Base-by-base conservation (phyloP, 345 rosid genomes). In the Lumnitzera racemosa region DNA sequence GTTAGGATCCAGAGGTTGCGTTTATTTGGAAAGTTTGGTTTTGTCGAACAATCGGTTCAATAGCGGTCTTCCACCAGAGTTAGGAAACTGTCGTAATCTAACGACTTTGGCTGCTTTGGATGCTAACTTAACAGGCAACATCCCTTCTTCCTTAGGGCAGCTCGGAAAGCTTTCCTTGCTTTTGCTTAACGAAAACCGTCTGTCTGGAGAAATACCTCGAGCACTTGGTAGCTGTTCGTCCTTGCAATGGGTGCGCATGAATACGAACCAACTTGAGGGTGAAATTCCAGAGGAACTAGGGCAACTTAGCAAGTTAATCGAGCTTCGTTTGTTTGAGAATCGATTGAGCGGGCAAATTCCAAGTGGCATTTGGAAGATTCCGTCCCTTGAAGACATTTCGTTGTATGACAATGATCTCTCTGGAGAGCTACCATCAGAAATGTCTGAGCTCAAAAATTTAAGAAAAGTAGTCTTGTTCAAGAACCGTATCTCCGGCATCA, bases 161-260 rank as follows among this genome's bases (percentile, higher is more conserved):
- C 67, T 91, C 3, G 61, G 67, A 60, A 74, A 47, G 51, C 83
- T 91, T 55, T 46, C 58, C 1, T 0, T 0, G 3, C 81, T 91
- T 43, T 87, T 84, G 56, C 85, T 91, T 15, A 80, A 81, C 15
- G 83, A 83, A 67, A 91, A 91, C 75, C 66, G 29, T 17, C 74
- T 88, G 65, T 88, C 82, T 9, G 96, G 95, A 15, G 63, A 67
- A 58, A 83, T 91, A 53, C 98, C 98, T 6, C 47, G 71, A 1
- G 82, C 86, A 72, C 69, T 91, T 0, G 96, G 91, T 17, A 76
- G 78, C 24, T 88, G 98, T 67, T 75, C 74, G 77, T 80, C 86
- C 56, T 71, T 91, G 73, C 68, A 2, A 31, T 14, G 16, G 56
- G 66, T 91, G 51, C 66, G 43, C 55, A 61, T 81, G 15, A 67